Evolutionary conservation across 257 asterid species (phyloP).

Genomic region (Solanum tarijense): DNA sequence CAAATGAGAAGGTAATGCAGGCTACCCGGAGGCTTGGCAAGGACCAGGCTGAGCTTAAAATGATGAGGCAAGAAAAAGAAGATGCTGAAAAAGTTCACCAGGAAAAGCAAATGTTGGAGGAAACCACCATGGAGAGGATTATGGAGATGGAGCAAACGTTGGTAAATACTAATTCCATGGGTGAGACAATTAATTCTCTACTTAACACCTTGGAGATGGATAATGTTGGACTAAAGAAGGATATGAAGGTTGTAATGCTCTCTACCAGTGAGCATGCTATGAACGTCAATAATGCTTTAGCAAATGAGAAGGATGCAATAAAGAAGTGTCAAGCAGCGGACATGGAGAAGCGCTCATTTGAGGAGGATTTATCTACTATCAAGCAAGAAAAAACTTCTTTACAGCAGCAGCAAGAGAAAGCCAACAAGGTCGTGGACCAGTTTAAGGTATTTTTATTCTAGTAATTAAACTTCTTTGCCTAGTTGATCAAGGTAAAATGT

Average conservation of each 20-base stretch:
- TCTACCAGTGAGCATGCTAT: slow-evolving; percentile 13
- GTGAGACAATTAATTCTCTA: slow-evolving; percentile 26
- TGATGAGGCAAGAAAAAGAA: slow-evolving; percentile 60
- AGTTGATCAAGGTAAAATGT: neutral
- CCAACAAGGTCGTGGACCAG: slow-evolving; percentile 32
- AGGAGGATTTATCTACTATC: slow-evolving; percentile 25
- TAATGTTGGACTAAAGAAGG: slow-evolving; percentile 25
- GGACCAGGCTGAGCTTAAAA: slow-evolving; percentile 54
- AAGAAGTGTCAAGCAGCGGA: slow-evolving; percentile 38
- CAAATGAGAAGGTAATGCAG: slow-evolving; percentile 64
- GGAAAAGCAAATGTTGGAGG: slow-evolving; percentile 55
- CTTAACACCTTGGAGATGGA: slow-evolving; percentile 35
- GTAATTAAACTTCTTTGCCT: neutral
- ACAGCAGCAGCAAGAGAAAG: slow-evolving; percentile 25
- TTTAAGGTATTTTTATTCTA: slow-evolving; percentile 42
- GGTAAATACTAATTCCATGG: slow-evolving; percentile 34
- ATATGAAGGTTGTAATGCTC: slow-evolving; percentile 32
- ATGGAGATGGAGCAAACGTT: slow-evolving; percentile 58
- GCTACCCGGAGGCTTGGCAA: slow-evolving; percentile 54
- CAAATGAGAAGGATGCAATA: slow-evolving; percentile 42
- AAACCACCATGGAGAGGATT: slow-evolving; percentile 40
- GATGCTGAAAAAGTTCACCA: slow-evolving; percentile 39
- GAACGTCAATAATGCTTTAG: slow-evolving; percentile 30
- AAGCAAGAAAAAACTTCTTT: slow-evolving; percentile 19
- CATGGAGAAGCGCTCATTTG: slow-evolving; percentile 26